These are phyloP conservation scores for Penicillium tannophilum DNA, from an alignment of 495 filamentous ascomycete genomes.

Conservation along the genomic window DNA sequence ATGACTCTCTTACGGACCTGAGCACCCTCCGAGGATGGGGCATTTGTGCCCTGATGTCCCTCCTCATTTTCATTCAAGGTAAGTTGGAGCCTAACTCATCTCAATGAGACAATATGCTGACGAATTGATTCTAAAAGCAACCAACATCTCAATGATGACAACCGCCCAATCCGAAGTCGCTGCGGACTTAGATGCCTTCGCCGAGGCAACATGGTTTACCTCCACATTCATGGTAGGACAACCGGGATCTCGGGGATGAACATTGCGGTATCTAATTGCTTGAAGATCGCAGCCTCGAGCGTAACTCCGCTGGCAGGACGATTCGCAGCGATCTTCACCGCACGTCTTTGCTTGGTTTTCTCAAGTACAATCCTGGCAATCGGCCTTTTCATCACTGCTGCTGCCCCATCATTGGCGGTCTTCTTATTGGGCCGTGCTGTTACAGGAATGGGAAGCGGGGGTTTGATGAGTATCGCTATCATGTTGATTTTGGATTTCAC, in stretches of 20 bases:
- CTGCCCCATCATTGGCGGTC: slow-evolving; percentile 53
- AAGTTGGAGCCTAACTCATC: background rate
- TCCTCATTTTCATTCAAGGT: slow-evolving; percentile 33
- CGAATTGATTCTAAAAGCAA: slow-evolving; percentile 40
- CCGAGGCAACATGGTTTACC: slow-evolving; percentile 73
- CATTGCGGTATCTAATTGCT: slow-evolving; percentile 2
- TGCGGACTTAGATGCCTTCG: slow-evolving; percentile 69
- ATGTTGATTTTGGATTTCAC: slow-evolving; percentile 72
- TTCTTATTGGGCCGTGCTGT: slow-evolving; percentile 69
- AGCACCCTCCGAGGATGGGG: slow-evolving; percentile 15
- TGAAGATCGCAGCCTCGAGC: slow-evolving; percentile 67
- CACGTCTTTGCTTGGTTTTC: slow-evolving; percentile 59
- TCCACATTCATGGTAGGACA: slow-evolving; percentile 61
- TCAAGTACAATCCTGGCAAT: slow-evolving; percentile 57
- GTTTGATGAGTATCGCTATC: slow-evolving; percentile 64
- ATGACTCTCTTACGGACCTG: slow-evolving; percentile 11
- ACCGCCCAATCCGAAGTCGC: slow-evolving; percentile 75
- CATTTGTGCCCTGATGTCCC: slow-evolving; percentile 21
- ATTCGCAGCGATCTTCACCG: slow-evolving; percentile 67
- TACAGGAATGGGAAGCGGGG: slow-evolving; percentile 65
- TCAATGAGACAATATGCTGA: background rate
- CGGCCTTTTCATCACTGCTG: slow-evolving; percentile 63
- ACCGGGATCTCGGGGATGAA: background rate
- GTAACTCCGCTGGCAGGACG: slow-evolving; percentile 66
- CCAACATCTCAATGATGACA: slow-evolving; percentile 76